These are phyloP conservation scores for Akebia trifoliata DNA, from an alignment of 164 flowering plant species.

Conservation along the genomic window DNA sequence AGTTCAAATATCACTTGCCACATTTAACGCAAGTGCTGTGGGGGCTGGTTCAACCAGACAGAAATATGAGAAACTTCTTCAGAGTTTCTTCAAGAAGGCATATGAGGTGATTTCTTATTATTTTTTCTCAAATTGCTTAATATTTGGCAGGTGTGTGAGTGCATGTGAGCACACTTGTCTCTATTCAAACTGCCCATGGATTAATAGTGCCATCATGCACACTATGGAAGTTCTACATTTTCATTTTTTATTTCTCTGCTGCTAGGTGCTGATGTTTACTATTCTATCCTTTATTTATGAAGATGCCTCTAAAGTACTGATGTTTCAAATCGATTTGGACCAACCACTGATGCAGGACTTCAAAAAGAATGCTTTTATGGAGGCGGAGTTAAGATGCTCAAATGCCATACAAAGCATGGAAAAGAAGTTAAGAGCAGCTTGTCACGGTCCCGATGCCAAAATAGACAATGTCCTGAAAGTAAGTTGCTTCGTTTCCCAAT, in stretches of 20 bases:
- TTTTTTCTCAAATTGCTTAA: too few relatives aligned
- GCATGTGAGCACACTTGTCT: too few relatives aligned
- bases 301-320: neutral
- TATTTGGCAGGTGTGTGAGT: too few relatives aligned
- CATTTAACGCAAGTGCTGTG: constrained; percentile 73
- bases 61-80: constrained; percentile 80
- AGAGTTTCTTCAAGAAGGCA: constrained; percentile 61
- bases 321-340: constrained; percentile 1
- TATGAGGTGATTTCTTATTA: constrained; percentile 97
- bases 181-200: too few relatives aligned
- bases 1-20: constrained; percentile 63
- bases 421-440: constrained; percentile 74
- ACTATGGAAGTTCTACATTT: too few relatives aligned
- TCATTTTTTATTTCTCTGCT: too few relatives aligned
- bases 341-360: constrained; percentile 60
- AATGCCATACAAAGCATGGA: constrained; percentile 78
- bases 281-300: too few relatives aligned
- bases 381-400: constrained; percentile 74
- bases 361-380: constrained; percentile 73
- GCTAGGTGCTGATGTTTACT: too few relatives aligned
- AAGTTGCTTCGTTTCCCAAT: constrained; percentile 19
- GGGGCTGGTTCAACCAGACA: constrained; percentile 81
- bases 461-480: constrained; percentile 71
- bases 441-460: constrained; percentile 77
- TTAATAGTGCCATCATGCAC: too few relatives aligned